phyloP scores from a whole-genome alignment of 1,139 yeast genomes.

The Maudiozyma humilis region DNA sequence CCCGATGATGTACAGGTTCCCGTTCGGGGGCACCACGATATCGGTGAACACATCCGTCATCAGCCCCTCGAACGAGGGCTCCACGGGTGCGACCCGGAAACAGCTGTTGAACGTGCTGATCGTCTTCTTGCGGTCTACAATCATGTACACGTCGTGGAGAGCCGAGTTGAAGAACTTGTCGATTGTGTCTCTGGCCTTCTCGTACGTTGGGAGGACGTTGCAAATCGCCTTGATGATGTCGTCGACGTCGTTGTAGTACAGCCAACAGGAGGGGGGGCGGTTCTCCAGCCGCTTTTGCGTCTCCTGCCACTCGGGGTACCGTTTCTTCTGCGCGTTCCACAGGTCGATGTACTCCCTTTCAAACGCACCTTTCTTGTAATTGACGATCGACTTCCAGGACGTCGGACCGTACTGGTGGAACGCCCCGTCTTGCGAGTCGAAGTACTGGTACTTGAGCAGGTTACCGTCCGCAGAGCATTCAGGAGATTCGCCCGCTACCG shows the following conservation, averaged over 20 bases:
- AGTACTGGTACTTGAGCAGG: neutral
- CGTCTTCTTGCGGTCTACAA: slow-evolving; percentile 20
- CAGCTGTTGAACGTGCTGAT: slow-evolving; percentile 11
- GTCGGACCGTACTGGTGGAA: slow-evolving; percentile 1
- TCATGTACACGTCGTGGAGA: slow-evolving; percentile 16
- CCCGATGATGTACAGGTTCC: slow-evolving; percentile 1
- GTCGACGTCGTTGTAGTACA: neutral
- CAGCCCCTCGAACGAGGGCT: neutral
- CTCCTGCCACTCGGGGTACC: neutral
- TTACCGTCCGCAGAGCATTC: neutral
- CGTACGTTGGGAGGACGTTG: slow-evolving; percentile 18
- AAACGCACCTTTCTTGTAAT: neutral
- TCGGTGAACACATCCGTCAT: neutral
- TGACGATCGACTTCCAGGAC: slow-evolving; percentile 2
- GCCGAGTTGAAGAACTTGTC: slow-evolving; percentile 16
- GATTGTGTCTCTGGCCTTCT: slow-evolving; percentile 13
- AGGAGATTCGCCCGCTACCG: too few relatives aligned
- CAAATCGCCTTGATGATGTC: slow-evolving; percentile 6
- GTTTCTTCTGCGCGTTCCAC: slow-evolving; percentile 1
- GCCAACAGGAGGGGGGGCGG: neutral
- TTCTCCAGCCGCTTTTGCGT: neutral
- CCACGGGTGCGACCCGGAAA: neutral
- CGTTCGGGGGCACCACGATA: slow-evolving; percentile 1
- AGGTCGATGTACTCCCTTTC: slow-evolving; percentile 1
- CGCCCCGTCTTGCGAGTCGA: neutral